phyloP scores from a whole-genome alignment of 331 rosid species.

The Pyrus hybrid region DNA sequence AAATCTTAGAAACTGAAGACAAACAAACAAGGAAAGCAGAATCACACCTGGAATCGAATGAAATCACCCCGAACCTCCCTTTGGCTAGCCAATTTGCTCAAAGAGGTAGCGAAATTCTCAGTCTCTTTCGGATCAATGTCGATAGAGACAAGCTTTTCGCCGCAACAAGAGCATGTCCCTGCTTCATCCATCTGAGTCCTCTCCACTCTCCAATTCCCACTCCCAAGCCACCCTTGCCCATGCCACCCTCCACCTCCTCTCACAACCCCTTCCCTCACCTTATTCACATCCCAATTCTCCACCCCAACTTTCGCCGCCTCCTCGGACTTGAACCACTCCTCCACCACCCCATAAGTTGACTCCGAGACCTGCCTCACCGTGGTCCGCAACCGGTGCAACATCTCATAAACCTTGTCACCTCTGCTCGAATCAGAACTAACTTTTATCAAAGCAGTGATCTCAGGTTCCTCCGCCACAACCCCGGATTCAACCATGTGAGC shows the following conservation, averaged over 20 bases:
- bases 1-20: background rate
- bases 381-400: slow-evolving; percentile 61
- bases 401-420: slow-evolving; percentile 66
- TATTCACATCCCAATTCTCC: slow-evolving; percentile 47
- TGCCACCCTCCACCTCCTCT: slow-evolving; percentile 98
- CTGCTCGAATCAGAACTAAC: slow-evolving; percentile 36
- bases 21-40: slow-evolving; percentile 16
- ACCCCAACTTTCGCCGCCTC: slow-evolving; percentile 42
- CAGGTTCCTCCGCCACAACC: slow-evolving; percentile 59
- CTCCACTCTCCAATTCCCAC: slow-evolving; percentile 66
- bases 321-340: slow-evolving; percentile 63
- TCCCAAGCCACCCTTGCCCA: slow-evolving; percentile 97
- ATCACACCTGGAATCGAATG: slow-evolving; percentile 52
- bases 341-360: slow-evolving; percentile 46
- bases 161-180: slow-evolving; percentile 59
- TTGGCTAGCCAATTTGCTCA: slow-evolving; percentile 59
- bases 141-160: slow-evolving; percentile 65
- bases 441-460: slow-evolving; percentile 65
- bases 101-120: slow-evolving; percentile 57
- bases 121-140: slow-evolving; percentile 92
- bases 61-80: slow-evolving; percentile 50
- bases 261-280: slow-evolving; percentile 45
- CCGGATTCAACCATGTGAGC: slow-evolving; percentile 59
- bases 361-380: slow-evolving; percentile 74
- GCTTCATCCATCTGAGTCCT: slow-evolving; percentile 56